Percentiles rank a stretch among this genome's conserved stretches.
These are phyloP conservation scores for Solanum appendiculatum DNA, from an alignment of 257 asterid species.

Conservation along the genomic window DNA sequence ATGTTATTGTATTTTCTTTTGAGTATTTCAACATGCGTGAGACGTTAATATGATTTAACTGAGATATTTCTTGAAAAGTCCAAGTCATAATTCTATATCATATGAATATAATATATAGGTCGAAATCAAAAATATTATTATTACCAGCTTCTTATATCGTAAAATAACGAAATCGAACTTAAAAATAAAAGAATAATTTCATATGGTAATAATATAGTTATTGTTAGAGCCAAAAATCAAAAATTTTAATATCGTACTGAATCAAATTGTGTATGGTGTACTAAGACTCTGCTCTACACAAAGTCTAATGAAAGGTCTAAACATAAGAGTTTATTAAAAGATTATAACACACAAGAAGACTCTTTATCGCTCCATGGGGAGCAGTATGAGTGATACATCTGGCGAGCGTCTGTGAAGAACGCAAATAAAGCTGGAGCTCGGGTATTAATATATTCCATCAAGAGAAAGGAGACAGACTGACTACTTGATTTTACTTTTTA, in stretches of 20 bases:
- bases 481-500: background rate
- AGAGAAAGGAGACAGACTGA: background rate
- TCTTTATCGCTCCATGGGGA: too few relatives aligned
- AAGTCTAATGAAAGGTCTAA: rapidly evolving
- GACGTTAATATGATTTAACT: background rate
- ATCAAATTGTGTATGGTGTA: too few relatives aligned
- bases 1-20: background rate
- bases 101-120: too few relatives aligned
- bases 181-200: background rate
- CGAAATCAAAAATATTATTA: rapidly evolving
- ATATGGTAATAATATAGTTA: too few relatives aligned
- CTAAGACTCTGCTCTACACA: too few relatives aligned
- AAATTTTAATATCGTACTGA: background rate
- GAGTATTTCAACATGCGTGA: background rate
- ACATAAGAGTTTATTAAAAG: too few relatives aligned
- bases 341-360: too few relatives aligned
- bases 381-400: too few relatives aligned
- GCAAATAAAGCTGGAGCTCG: too few relatives aligned
- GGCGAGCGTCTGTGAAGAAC: too few relatives aligned
- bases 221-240: background rate
- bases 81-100: background rate
- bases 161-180: background rate
- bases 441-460: too few relatives aligned
- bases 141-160: rapidly evolving
- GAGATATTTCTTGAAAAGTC: background rate